Evolutionary conservation across 177 flowering plant species (phyloP).

Genomic region (Vitis hybrid): DNA sequence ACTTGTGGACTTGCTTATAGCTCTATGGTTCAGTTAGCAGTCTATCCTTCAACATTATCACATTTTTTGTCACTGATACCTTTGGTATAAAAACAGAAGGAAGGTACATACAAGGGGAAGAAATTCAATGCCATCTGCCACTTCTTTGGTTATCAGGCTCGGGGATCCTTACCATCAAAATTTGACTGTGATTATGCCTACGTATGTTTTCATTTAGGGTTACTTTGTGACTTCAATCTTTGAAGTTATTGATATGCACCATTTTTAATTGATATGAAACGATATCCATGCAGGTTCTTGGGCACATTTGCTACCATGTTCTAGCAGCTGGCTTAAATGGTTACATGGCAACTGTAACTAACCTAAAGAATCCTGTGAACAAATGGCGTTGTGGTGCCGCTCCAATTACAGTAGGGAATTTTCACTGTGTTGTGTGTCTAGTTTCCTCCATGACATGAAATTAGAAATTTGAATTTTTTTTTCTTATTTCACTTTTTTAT

Average conservation of each 20-base stretch:
- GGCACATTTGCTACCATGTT: constrained; percentile 90
- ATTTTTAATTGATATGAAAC: not conserved
- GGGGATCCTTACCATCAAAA: constrained; percentile 94
- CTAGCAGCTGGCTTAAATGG: constrained; percentile 97
- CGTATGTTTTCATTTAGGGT: constrained; percentile 44
- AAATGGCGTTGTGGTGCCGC: constrained; percentile 99
- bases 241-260: not conserved
- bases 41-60: not conserved
- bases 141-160: constrained; percentile 98
- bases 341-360: constrained; percentile 91
- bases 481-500: not conserved
- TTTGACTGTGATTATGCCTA: constrained; percentile 99
- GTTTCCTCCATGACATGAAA: not conserved
- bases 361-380: constrained; percentile 87
- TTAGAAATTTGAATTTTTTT: not conserved
- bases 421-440: not conserved
- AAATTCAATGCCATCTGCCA: constrained; percentile 99
- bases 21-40: not conserved
- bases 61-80: constrained; percentile 1
- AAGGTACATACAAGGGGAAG: constrained; percentile 96
- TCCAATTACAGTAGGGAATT: constrained; percentile 69
- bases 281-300: constrained; percentile 72
- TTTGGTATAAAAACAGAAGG: constrained; percentile 65
- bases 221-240: constrained; percentile 4
- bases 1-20: not conserved